Base-by-base conservation (phyloP, 2,329 filamentous ascomycete genomes). In the Penicillium psychrosexuale region DNA sequence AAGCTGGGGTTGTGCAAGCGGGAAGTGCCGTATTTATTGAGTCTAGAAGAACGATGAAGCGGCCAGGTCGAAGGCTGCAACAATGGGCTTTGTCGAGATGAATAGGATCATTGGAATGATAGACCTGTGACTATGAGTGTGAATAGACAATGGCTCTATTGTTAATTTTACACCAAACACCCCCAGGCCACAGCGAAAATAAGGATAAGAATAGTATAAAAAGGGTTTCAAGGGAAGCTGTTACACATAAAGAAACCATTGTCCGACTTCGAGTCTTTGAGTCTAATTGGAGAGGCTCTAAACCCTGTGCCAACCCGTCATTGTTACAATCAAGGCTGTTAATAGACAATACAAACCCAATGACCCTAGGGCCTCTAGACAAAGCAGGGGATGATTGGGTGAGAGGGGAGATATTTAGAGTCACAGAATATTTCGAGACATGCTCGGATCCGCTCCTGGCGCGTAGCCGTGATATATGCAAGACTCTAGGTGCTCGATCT, bases 361-460 rank as follows among this genome's bases (percentile, higher is more conserved):
- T 38, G 15, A 33, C 38, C 38, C 40, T 33, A 22, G 19, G 30
- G 27, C 30, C 56, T 47, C 42, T 54, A 39, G 43, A 56, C 46
- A 33, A 33, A 30, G 43, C 28, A 47, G 24, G 47, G 27, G 50
- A 54, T 59, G 55, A 50, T 64, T 60, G 62, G 62, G 6, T 37
- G 53, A 46, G 49, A 55, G 13, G 38, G 50, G 44, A 58, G 38
- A 48, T 50, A 42, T 51, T 39, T 34, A 47, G 31, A 45, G 37
- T 36, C 39, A 50, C 46, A 48, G 57, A 56, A 54, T 57, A 53
- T 56, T 57, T 55, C 55, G 57, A 63, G 54, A 59, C 57, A 51
- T 43, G 27, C 28, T 22, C 19, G 12, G 44, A 42, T 38, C 51
- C 53, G 28, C 56, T 58, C 59, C 61, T 65, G 62, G 62, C 62